Evolutionary conservation across 2,329 filamentous ascomycete species (phyloP).

Genomic region (Aureobasidium sp.): DNA sequence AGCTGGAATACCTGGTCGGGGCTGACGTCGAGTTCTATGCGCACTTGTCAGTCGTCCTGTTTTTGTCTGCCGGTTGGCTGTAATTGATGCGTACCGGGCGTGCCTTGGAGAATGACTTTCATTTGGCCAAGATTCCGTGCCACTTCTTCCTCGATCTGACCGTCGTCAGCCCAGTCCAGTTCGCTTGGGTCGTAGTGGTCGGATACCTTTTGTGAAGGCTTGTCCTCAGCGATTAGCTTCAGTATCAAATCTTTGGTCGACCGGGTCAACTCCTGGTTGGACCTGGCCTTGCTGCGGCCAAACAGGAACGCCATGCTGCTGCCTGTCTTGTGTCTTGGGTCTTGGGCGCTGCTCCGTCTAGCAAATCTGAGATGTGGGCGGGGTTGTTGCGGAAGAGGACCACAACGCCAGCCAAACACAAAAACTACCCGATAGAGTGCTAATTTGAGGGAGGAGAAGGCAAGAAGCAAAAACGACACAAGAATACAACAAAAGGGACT

Average conservation of each 20-base stretch:
- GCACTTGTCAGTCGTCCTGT: neutral
- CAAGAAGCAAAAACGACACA: neutral
- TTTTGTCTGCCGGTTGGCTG: neutral
- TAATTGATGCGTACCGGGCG: conserved; percentile 58
- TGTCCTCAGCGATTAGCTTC: conserved; percentile 51
- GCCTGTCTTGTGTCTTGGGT: conserved; percentile 17
- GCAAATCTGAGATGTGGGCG: neutral
- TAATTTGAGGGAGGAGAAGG: neutral
- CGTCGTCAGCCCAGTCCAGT: conserved; percentile 14
- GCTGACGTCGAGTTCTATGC: conserved; percentile 70
- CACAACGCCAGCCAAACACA: neutral
- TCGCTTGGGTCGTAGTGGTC: conserved; percentile 10
- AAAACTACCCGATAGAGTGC: neutral
- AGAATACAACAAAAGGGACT: neutral
- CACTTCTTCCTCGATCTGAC: conserved; percentile 74
- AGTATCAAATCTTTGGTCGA: conserved; percentile 57
- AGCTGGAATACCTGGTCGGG: conserved; percentile 85
- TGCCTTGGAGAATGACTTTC: conserved; percentile 89
- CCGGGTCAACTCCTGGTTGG: conserved; percentile 54
- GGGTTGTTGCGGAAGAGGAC: neutral
- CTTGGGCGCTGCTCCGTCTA: neutral
- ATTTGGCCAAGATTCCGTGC: conserved; percentile 81
- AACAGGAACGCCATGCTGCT: conserved; percentile 66
- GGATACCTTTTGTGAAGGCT: conserved; percentile 50
- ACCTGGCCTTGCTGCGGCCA: conserved; percentile 54